Percentiles rank a stretch among this genome's conserved stretches.
Evolutionary conservation across 768 basidiomycete species (phyloP).

Genomic region (Ramaria sp.): DNA sequence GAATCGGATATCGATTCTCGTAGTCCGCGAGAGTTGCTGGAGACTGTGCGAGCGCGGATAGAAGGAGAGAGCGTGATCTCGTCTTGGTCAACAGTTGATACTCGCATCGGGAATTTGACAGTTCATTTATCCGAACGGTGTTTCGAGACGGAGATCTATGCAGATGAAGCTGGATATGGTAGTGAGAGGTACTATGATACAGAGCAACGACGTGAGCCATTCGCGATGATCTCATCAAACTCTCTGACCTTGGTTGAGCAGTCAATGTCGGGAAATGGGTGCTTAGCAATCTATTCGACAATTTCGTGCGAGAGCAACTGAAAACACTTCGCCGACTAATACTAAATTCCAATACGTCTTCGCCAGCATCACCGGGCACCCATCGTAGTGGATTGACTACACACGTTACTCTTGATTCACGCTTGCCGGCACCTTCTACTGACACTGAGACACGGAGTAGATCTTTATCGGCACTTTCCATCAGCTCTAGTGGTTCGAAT

Average conservation of each 20-base stretch:
- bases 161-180: constrained; percentile 76
- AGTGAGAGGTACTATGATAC: constrained; percentile 54
- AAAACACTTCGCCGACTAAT: constrained; percentile 20
- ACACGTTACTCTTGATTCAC: neutral
- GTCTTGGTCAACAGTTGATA: constrained; percentile 83
- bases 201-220: constrained; percentile 65
- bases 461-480: neutral
- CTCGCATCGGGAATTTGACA: constrained; percentile 78
- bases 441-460: neutral
- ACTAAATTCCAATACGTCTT: neutral
- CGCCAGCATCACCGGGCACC: neutral
- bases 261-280: constrained; percentile 94
- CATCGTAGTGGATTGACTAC: neutral
- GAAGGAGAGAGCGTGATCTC: constrained; percentile 87
- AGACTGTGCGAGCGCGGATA: constrained; percentile 80
- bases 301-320: constrained; percentile 65
- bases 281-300: constrained; percentile 71
- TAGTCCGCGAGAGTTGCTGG: constrained; percentile 76
- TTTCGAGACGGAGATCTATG: constrained; percentile 93
- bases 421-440: neutral
- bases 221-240: constrained; percentile 3
- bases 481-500: neutral
- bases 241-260: constrained; percentile 20
- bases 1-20: constrained; percentile 26
- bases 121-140: constrained; percentile 81